A percentile compares a stretch with the other conserved stretches of the same genome.
Conservation (phyloP, 2,329 filamentous ascomycete genomes). For the Curvularia lunata region DNA sequence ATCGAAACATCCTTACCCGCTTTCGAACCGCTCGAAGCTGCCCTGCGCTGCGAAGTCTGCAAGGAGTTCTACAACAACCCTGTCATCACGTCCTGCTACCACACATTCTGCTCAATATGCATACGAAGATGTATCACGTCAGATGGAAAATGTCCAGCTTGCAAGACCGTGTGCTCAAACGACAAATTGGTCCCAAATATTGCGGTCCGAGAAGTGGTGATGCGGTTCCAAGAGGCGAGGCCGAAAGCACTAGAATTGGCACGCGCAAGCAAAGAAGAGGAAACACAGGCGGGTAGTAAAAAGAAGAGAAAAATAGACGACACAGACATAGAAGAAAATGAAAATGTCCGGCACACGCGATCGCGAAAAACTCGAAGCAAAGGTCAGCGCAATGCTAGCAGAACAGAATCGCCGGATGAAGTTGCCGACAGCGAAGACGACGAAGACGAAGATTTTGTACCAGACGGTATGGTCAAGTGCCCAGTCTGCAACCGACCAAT, state of each 20-base stretch:
- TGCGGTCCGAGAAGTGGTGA: conserved; percentile 82
- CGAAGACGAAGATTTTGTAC: conserved; percentile 53
- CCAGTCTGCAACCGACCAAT: conserved; percentile 81
- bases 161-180: conserved; percentile 79
- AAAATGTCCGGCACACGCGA: conserved; percentile 44
- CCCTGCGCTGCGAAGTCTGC: conserved; percentile 93
- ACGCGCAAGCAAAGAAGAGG: conserved; percentile 49
- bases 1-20: conserved; percentile 70
- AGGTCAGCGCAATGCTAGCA: conserved; percentile 41
- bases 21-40: conserved; percentile 76
- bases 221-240: conserved; percentile 74
- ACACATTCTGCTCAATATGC: conserved; percentile 96
- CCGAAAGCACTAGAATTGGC: conserved; percentile 69
- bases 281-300: conserved; percentile 14
- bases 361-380: conserved; percentile 50
- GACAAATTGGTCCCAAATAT: conserved; percentile 84
- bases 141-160: conserved; percentile 88
- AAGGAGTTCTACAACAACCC: conserved; percentile 96
- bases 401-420: conserved; percentile 42
- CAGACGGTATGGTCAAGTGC: conserved; percentile 79
- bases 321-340: conserved; percentile 54
- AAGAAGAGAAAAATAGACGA: conserved; percentile 60
- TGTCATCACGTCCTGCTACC: conserved; percentile 91
- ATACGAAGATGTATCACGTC: conserved; percentile 83
- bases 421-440: conserved; percentile 50